phyloP scores from a whole-genome alignment of 805 yeast species.

The Millerozyma miso region DNA sequence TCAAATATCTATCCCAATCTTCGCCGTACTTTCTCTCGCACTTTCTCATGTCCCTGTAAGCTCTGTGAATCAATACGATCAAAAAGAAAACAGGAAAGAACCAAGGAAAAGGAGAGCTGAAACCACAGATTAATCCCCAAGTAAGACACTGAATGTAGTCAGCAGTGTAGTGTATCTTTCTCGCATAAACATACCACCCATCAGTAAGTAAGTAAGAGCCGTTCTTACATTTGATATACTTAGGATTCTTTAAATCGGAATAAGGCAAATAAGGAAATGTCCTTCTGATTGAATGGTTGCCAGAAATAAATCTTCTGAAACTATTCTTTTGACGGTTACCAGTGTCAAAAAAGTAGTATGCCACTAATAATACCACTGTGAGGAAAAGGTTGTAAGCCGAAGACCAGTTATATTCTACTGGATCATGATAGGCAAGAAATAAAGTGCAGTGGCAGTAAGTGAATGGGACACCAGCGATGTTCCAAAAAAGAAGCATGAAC shows the following conservation, averaged over 20 bases:
- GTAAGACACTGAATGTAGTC: constrained; percentile 83
- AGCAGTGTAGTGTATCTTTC: constrained; percentile 93
- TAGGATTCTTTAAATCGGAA: constrained; percentile 78
- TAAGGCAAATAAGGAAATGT: constrained; percentile 92
- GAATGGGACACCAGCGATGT: constrained; percentile 98
- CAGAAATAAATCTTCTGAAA: constrained; percentile 79
- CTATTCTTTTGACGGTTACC: constrained; percentile 93
- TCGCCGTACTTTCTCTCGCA: constrained; percentile 86
- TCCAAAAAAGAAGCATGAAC: constrained; percentile 98
- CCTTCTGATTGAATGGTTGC: constrained; percentile 71
- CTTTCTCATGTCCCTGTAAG: constrained; percentile 79
- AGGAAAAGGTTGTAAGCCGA: constrained; percentile 53
- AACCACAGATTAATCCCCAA: constrained; percentile 93
- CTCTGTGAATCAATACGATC: constrained; percentile 82
- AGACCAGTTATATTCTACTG: constrained; percentile 76
- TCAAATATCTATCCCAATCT: constrained; percentile 85
- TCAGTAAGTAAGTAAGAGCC: constrained; percentile 85
- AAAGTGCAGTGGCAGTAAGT: constrained; percentile 94
- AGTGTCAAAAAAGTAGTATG: constrained; percentile 93
- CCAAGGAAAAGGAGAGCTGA: constrained; percentile 87
- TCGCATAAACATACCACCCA: constrained; percentile 92
- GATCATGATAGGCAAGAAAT: constrained; percentile 77
- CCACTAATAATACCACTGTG: constrained; percentile 52
- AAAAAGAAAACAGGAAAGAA: constrained; percentile 92
- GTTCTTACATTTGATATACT: constrained; percentile 75